Base-by-base conservation (phyloP, 768 basidiomycete species). In the Mycena leptocephala region DNA sequence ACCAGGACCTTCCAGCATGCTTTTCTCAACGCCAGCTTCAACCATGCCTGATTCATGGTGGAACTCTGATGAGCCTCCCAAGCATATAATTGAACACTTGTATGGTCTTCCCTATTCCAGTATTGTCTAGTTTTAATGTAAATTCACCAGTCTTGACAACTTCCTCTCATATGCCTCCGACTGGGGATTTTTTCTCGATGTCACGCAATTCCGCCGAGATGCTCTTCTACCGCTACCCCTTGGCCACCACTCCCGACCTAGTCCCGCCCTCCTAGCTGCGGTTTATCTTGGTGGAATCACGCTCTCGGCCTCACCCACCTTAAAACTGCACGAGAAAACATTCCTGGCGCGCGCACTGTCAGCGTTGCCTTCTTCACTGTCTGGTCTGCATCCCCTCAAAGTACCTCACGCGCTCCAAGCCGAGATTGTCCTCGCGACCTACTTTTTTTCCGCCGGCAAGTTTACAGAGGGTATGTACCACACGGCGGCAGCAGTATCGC, bases 121-220 rank as follows among this genome's bases (percentile, higher is more conserved):
- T 32, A 2, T 24, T 8, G 18, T n/a, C n/a, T n/a, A 59, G 22
- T 53, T 14, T 16, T 13, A 62, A 22, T 33, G 33, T 18, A 43
- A 32, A 0, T 14, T 56, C 22, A 22, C 20, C 30, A 79, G 78
- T 5, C 51, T 79, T 24, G 76, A 79, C 26, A 55, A 55, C 6
- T 86, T 92, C 76, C 70, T 87, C 5, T 83, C 85, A 11, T 82
- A 88, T 43, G 82, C 85, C 0, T 80, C 85, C 30, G 85, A 88
- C 37, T 77, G 90, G 59, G 88, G 88, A 1, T 86, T 91, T 63
- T 92, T 90, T 80, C 84, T 92, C 63, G 78, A 89, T 70, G 41
- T 81, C 9, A 72, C 81, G 11, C 86, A 87, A 5, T 88, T 92
- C 62, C 79, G 84, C 2, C 76, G 81, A 55, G 77, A 59, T 66